Conservation (phyloP, 2,329 filamentous ascomycete species). For the Ceratocystis papillata region DNA sequence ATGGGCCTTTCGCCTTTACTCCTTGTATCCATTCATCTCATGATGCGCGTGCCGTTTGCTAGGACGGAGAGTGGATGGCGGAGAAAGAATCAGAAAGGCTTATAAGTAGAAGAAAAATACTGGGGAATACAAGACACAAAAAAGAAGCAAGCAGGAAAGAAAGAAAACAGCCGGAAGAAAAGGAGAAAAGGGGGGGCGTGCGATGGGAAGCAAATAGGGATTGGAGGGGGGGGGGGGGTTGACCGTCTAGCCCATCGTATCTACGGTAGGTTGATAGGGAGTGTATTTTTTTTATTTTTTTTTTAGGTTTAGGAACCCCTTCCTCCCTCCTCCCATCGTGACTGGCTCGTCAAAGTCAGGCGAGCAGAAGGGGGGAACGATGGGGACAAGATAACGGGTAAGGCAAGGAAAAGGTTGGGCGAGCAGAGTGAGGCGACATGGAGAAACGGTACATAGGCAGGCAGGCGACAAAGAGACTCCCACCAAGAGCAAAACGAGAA, state of each 20-base stretch:
- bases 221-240: neutral
- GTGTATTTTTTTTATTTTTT: neutral
- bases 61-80: neutral
- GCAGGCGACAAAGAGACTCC: too few species aligned
- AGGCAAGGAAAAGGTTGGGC: neutral
- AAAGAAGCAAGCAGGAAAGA: neutral
- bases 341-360: conserved; percentile 4
- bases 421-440: neutral
- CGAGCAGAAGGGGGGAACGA: neutral
- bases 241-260: neutral
- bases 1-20: too few species aligned
- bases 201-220: neutral
- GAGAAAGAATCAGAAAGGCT: neutral
- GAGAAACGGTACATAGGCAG: neutral
- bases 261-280: neutral
- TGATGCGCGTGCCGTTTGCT: too few species aligned
- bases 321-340: neutral
- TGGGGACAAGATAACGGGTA: neutral
- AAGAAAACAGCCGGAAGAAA: neutral
- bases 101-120: neutral
- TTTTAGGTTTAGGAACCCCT: neutral
- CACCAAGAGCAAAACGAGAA: too few species aligned
- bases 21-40: neutral
- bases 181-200: conserved; percentile 2
- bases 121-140: neutral